Percentiles rank a stretch among this genome's conserved stretches.
Conservation (phyloP, 805 yeast genomes). For the Yarrowia osloensis region DNA sequence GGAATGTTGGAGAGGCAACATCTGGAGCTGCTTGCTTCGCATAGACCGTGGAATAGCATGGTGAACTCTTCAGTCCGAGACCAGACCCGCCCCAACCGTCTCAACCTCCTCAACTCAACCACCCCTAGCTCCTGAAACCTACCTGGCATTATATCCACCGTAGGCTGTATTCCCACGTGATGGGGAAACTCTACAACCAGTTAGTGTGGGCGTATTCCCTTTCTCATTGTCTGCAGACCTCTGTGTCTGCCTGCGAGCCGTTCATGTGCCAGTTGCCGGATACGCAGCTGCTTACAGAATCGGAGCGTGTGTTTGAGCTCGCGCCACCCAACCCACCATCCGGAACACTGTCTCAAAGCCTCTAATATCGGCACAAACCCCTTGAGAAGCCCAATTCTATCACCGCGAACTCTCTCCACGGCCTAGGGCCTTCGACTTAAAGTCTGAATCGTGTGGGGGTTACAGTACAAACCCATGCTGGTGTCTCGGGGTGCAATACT, state of each 20-base stretch:
- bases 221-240: background rate
- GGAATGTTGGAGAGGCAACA: background rate
- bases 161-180: background rate
- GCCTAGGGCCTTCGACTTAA: background rate
- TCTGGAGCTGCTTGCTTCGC: background rate
- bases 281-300: constrained; percentile 6
- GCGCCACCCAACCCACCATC: background rate
- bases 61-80: background rate
- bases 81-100: background rate
- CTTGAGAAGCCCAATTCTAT: background rate
- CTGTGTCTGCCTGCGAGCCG: background rate
- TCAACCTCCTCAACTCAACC: background rate
- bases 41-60: background rate
- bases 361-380: background rate
- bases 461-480: no score
- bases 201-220: background rate
- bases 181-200: background rate
- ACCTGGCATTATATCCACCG: background rate
- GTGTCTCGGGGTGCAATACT: no score
- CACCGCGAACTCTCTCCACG: background rate
- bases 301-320: background rate
- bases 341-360: background rate
- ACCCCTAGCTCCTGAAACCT: background rate
- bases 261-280: background rate
- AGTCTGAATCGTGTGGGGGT: background rate